These are phyloP conservation scores for Starmerella kuoi DNA, from an alignment of 805 yeast genomes.

Conservation along the genomic window DNA sequence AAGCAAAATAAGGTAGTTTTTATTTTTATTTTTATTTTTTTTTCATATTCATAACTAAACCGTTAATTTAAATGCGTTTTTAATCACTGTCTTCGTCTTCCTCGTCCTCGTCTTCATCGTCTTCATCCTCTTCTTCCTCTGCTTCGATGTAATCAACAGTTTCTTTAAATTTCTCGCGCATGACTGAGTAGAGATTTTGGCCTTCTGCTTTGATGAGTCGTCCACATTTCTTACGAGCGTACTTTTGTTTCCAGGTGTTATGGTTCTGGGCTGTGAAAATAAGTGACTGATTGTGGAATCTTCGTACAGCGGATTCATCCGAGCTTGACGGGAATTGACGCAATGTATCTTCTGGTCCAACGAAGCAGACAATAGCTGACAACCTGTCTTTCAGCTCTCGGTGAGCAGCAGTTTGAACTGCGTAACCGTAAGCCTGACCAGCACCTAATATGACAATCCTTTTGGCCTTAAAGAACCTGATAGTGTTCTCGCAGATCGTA, in stretches of 20 bases:
- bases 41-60: not conserved
- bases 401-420: slow-evolving; percentile 80
- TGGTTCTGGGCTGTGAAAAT: slow-evolving; percentile 66
- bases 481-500: slow-evolving; percentile 82
- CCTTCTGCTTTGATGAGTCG: slow-evolving; percentile 63
- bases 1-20: too few relatives aligned
- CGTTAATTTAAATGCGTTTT: too few relatives aligned
- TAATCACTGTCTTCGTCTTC: too few relatives aligned
- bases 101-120: slow-evolving; percentile 11
- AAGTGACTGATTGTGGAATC: slow-evolving; percentile 80
- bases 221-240: slow-evolving; percentile 74
- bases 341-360: slow-evolving; percentile 50
- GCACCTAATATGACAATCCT: slow-evolving; percentile 72
- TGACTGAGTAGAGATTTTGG: slow-evolving; percentile 63
- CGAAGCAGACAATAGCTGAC: slow-evolving; percentile 56
- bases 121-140: slow-evolving; percentile 17
- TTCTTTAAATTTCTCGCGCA: slow-evolving; percentile 74
- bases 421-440: slow-evolving; percentile 80
- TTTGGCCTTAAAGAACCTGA: slow-evolving; percentile 59
- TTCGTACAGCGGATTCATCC: slow-evolving; percentile 81
- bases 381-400: slow-evolving; percentile 54
- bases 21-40: not conserved
- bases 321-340: slow-evolving; percentile 72
- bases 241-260: slow-evolving; percentile 78
- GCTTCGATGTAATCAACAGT: slow-evolving; percentile 59